Evolutionary conservation across 805 yeast species (phyloP).

Genomic region (Ogataea thermomethanolica): DNA sequence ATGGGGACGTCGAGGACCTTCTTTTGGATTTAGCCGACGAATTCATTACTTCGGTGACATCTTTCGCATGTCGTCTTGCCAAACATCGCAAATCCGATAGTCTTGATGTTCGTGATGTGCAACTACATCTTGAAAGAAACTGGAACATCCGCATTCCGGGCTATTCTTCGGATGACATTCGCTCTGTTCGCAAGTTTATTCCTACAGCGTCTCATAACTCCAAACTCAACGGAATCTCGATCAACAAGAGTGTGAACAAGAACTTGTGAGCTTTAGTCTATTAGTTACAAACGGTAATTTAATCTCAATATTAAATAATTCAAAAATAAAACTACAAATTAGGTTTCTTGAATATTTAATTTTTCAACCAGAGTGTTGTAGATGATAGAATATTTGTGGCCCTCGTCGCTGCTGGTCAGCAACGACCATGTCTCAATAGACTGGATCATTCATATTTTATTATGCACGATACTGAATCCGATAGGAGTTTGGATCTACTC

Average conservation of each 20-base stretch:
- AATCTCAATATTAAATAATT: background rate
- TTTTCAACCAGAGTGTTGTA: too few species aligned
- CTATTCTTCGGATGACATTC: conserved; percentile 83
- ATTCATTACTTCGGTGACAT: conserved; percentile 83
- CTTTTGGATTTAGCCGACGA: conserved; percentile 93
- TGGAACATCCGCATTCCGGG: conserved; percentile 97
- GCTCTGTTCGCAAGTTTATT: conserved; percentile 70
- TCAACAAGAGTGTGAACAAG: conserved; percentile 58
- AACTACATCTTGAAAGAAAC: conserved; percentile 83
- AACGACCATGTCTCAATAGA: conserved; percentile 17
- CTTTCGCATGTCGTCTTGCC: conserved; percentile 92
- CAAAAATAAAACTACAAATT: too few species aligned
- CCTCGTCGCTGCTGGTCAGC: conserved; percentile 15
- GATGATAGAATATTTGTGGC: conserved; percentile 4
- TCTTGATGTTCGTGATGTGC: conserved; percentile 85
- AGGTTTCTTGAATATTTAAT: too few species aligned
- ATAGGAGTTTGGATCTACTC: conserved; percentile 19
- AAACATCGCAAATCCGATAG: conserved; percentile 89
- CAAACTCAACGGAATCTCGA: conserved; percentile 64
- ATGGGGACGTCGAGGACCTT: conserved; percentile 93
- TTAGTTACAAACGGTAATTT: background rate
- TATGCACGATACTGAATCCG: conserved; percentile 19
- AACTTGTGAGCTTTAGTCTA: conserved; percentile 26
- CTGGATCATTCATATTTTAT: conserved; percentile 13
- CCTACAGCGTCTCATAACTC: conserved; percentile 62